Evolutionary conservation across 2,329 filamentous ascomycete species (phyloP).

Genomic region (Pseudogymnoascus sp.): DNA sequence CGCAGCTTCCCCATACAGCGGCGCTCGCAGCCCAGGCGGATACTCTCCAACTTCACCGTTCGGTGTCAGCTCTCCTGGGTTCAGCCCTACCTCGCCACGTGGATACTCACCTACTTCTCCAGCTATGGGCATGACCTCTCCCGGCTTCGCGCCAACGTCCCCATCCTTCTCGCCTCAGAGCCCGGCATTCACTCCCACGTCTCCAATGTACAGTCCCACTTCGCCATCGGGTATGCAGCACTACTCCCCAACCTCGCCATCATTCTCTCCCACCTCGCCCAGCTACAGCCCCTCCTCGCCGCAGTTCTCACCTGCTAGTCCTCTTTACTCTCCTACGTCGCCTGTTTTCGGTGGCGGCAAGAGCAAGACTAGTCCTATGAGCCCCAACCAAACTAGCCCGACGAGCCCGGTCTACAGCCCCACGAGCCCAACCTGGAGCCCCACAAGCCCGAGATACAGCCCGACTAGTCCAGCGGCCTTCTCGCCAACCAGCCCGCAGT

Average conservation of each 20-base stretch:
- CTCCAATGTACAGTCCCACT: constrained; percentile 22
- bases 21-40: constrained; percentile 51
- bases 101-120: constrained; percentile 41
- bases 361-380: constrained; percentile 13
- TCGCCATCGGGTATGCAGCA: constrained; percentile 15
- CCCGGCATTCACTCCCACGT: constrained; percentile 30
- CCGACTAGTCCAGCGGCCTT: constrained; percentile 24
- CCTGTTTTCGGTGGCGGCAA: constrained; percentile 20
- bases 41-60: constrained; percentile 40
- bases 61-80: constrained; percentile 23
- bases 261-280: constrained; percentile 40
- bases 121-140: constrained; percentile 50
- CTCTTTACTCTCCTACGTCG: constrained; percentile 23
- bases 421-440: constrained; percentile 17
- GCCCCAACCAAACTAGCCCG: constrained; percentile 4
- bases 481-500: constrained; percentile 63
- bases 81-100: constrained; percentile 62
- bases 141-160: constrained; percentile 63
- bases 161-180: constrained; percentile 63
- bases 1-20: constrained; percentile 53
- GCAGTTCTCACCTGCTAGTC: constrained; percentile 20
- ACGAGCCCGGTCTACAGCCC: constrained; percentile 26
- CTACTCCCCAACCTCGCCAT: constrained; percentile 25
- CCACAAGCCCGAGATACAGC: constrained; percentile 26
- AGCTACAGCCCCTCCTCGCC: constrained; percentile 27